Percentiles rank a stretch among this genome's conserved stretches.
These are phyloP conservation scores for Rhododendron molle DNA, from an alignment of 148 eudicot genomes.

Conservation along the genomic window DNA sequence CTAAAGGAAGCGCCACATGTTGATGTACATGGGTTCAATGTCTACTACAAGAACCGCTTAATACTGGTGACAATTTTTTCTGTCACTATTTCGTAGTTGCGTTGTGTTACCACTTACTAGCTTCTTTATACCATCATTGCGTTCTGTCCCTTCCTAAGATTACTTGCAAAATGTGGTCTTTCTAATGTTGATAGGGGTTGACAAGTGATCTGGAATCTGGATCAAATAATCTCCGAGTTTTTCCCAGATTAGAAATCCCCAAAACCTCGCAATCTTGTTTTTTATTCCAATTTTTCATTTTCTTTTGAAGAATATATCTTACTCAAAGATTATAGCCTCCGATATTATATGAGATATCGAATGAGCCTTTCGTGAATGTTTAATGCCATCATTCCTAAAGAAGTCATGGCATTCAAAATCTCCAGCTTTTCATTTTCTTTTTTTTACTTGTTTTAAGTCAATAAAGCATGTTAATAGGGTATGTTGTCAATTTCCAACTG, in stretches of 20 bases:
- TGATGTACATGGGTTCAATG: constrained; percentile 83
- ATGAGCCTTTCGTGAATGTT: background rate
- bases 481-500: background rate
- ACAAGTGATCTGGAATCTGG: background rate
- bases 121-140: background rate
- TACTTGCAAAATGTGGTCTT: background rate
- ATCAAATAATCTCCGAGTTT: background rate
- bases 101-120: background rate
- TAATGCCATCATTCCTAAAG: background rate
- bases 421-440: background rate
- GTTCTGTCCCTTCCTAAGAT: background rate
- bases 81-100: background rate
- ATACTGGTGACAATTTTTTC: constrained; percentile 51
- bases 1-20: constrained; percentile 90
- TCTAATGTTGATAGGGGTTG: background rate
- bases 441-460: background rate
- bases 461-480: background rate
- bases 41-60: constrained; percentile 92
- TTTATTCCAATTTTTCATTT: background rate
- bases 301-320: background rate
- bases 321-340: background rate
- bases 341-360: background rate
- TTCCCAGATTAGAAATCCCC: background rate
- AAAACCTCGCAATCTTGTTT: background rate
- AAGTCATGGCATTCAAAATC: background rate